Conservation (phyloP, 2,329 filamentous ascomycete species). For the Sclerotinia sclerotiorum region DNA sequence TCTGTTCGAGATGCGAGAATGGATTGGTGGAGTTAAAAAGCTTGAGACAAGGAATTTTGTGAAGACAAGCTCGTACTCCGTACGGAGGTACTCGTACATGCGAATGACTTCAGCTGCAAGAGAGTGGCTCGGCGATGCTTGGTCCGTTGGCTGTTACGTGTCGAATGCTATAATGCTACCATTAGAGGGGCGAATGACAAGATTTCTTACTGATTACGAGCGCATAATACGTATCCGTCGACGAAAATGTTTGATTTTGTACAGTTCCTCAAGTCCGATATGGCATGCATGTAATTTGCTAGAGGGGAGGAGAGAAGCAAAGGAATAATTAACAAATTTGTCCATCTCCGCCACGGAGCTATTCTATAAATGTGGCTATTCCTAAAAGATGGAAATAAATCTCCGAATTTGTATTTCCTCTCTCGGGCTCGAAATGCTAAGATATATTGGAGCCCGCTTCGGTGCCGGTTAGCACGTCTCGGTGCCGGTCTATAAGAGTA, state of each 20-base stretch:
- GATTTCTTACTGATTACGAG: not conserved
- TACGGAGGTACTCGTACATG: not conserved
- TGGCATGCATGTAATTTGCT: too few relatives aligned
- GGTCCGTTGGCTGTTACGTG: constrained; percentile 16
- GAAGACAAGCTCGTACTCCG: not conserved
- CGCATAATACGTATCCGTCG: not conserved
- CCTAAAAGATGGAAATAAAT: not conserved
- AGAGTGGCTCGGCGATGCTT: constrained; percentile 6
- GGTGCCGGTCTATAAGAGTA: not conserved
- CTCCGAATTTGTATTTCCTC: not conserved
- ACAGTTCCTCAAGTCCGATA: too few relatives aligned
- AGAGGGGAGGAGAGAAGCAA: not conserved
- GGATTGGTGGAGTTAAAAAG: not conserved
- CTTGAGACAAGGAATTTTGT: not conserved
- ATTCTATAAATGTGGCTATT: not conserved
- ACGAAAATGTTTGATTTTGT: not conserved
- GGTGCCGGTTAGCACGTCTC: not conserved
- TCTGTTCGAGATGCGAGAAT: not conserved
- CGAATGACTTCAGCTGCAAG: not conserved
- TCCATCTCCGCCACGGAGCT: not conserved
- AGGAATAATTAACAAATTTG: not conserved
- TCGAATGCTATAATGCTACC: not conserved
- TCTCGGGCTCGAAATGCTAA: not conserved
- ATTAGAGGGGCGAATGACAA: not conserved
- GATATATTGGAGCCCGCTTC: not conserved